Evolutionary conservation across 2,329 filamentous ascomycete genomes (phyloP).

Genomic region (Sclerotinia spermophila): DNA sequence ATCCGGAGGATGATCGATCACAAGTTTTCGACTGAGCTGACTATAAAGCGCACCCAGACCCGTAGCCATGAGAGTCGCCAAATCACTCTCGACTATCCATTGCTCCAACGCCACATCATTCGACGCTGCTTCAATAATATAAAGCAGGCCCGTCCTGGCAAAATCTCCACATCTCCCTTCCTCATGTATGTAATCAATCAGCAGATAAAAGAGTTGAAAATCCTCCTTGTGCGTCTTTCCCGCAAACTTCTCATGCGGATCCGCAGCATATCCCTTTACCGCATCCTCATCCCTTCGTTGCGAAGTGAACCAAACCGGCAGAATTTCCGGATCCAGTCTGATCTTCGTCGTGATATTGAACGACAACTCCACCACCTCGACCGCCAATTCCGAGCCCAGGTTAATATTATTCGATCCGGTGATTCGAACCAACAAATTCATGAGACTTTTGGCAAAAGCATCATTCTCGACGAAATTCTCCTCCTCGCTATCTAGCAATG

Average conservation of each 20-base stretch:
- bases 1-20: constrained; percentile 71
- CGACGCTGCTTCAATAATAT: constrained; percentile 91
- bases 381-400: constrained; percentile 78
- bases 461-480: constrained; percentile 89
- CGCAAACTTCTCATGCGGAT: constrained; percentile 66
- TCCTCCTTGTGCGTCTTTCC: constrained; percentile 85
- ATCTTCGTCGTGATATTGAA: constrained; percentile 98
- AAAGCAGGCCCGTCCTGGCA: constrained; percentile 86
- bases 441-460: constrained; percentile 80
- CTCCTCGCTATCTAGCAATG: constrained; percentile 92
- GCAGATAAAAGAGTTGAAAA: constrained; percentile 90
- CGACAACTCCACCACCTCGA: constrained; percentile 83
- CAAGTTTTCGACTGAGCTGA: constrained; percentile 70
- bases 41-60: constrained; percentile 76
- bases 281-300: constrained; percentile 38
- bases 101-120: constrained; percentile 79
- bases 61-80: constrained; percentile 95
- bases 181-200: constrained; percentile 95
- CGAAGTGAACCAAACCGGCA: constrained; percentile 87
- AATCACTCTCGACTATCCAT: constrained; percentile 95
- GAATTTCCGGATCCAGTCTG: constrained; percentile 77
- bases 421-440: constrained; percentile 78
- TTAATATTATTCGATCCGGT: constrained; percentile 69
- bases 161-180: constrained; percentile 95
- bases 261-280: constrained; percentile 38